These are phyloP conservation scores for Myochromella boudieri DNA, from an alignment of 768 basidiomycete genomes.

Conservation along the genomic window DNA sequence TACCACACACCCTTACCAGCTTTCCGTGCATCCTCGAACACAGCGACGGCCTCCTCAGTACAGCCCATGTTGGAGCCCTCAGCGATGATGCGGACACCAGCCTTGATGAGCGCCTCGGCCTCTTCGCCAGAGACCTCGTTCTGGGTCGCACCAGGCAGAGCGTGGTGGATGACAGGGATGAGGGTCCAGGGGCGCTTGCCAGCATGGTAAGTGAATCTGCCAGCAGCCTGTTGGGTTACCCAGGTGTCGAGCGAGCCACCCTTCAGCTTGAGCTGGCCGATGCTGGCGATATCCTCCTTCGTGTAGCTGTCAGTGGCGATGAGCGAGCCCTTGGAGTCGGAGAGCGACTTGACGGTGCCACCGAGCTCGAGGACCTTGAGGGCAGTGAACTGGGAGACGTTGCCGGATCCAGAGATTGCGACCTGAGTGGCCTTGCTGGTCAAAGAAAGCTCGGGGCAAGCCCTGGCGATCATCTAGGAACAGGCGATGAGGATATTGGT, in stretches of 20 bases:
- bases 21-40: conserved; percentile 65
- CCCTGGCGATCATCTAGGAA: conserved; percentile 52
- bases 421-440: conserved; percentile 46
- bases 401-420: conserved; percentile 66
- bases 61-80: conserved; percentile 82
- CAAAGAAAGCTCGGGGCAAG: conserved; percentile 57
- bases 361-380: conserved; percentile 78
- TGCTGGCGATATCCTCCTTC: conserved; percentile 49
- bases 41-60: conserved; percentile 68
- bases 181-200: conserved; percentile 70
- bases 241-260: conserved; percentile 44
- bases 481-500: background rate
- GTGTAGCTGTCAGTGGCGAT: conserved; percentile 60
- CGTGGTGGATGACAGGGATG: conserved; percentile 60
- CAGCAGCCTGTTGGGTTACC: conserved; percentile 26
- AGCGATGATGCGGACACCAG: conserved; percentile 69
- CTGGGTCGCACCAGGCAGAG: conserved; percentile 70
- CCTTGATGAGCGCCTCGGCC: conserved; percentile 66
- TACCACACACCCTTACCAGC: conserved; percentile 60
- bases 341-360: conserved; percentile 66
- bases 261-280: conserved; percentile 55
- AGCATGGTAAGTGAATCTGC: conserved; percentile 36
- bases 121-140: conserved; percentile 71
- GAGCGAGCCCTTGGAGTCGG: conserved; percentile 73
- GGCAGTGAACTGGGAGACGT: conserved; percentile 76